Base-by-base conservation (phyloP, 2,329 filamentous ascomycete species). In the Stachybotrys echinatus region DNA sequence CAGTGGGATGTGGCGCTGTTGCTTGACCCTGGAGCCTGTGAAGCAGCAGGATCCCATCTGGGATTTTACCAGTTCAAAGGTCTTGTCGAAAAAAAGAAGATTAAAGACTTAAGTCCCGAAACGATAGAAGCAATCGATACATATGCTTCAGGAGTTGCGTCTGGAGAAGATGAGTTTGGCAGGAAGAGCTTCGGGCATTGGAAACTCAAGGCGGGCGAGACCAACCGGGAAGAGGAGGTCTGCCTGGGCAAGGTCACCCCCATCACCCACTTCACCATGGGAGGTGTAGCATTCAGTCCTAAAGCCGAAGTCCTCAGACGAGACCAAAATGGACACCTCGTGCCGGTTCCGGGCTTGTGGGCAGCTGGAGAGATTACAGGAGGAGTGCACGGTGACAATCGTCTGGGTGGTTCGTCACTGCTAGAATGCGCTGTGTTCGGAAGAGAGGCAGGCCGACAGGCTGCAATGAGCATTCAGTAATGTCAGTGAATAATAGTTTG, bases 211-310 rank as follows among this genome's bases (percentile, higher is more conserved):
- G 54, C 69, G 0, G 67, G 63, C 0, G 72, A 78, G 14, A 67
- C 70, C 5, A 72, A 69, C 34, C 63, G 71, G 0, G 76, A 83
- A 0, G 71, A 77, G 4, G 71, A 79, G 23, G 68, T 85, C 1
- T 83, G 79, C 52, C 62, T 84, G 0, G 83, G 82, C 0, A 72
- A 63, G 1, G 79, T 86, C 1, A 86, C 83, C 5, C 83, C 83
- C 0, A 79, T 85, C 0, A 73, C 81, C 2, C 83, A 86, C 58
- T 86, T 85, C 56, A 85, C 83, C 2, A 86, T 86, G 83, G 83
- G 83, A 5, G 83, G 83, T 1, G 81, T 77, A 0, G 68, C 76
- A 3, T 80, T 85, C 54, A 77, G 81, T 55, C 67, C 75, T 6
- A 67, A 73, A 42, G 72, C 74, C 1, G 74, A 77, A 53, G 74